phyloP scores from a whole-genome alignment of 345 rosid species.

The Trapa bicornis region DNA sequence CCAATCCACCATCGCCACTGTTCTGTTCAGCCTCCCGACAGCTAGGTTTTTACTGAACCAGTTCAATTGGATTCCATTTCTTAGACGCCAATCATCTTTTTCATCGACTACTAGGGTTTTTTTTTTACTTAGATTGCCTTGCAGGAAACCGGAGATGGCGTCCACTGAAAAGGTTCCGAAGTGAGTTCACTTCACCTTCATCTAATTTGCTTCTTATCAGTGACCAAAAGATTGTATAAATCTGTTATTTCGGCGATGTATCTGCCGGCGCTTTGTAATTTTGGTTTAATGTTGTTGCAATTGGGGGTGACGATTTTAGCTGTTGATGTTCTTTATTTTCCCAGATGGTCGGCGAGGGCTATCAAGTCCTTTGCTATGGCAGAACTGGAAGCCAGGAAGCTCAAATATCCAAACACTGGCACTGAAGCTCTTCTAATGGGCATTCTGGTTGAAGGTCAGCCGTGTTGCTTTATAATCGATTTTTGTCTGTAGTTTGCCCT shows the following conservation, averaged over 20 bases:
- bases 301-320: neutral
- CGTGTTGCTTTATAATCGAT: neutral
- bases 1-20: constrained; percentile 27
- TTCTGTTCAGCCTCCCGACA: constrained; percentile 56
- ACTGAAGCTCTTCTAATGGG: constrained; percentile 87
- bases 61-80: neutral
- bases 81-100: neutral
- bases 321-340: neutral
- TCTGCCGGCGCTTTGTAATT: neutral
- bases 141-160: constrained; percentile 46
- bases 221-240: neutral
- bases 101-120: neutral
- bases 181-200: constrained; percentile 29
- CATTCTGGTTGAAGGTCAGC: constrained; percentile 78
- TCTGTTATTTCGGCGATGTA: neutral
- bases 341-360: constrained; percentile 88
- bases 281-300: neutral
- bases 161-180: constrained; percentile 42
- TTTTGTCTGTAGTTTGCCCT: neutral
- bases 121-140: constrained; percentile 7
- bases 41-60: constrained; percentile 14
- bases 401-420: constrained; percentile 70
- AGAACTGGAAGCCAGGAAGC: constrained; percentile 81
- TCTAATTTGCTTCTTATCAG: neutral
- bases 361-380: constrained; percentile 73